Evolutionary conservation across 768 basidiomycete species (phyloP), one percentile per base, ranked within the genome.

Genomic region (Rhodotorula kratochvilovae): DNA sequence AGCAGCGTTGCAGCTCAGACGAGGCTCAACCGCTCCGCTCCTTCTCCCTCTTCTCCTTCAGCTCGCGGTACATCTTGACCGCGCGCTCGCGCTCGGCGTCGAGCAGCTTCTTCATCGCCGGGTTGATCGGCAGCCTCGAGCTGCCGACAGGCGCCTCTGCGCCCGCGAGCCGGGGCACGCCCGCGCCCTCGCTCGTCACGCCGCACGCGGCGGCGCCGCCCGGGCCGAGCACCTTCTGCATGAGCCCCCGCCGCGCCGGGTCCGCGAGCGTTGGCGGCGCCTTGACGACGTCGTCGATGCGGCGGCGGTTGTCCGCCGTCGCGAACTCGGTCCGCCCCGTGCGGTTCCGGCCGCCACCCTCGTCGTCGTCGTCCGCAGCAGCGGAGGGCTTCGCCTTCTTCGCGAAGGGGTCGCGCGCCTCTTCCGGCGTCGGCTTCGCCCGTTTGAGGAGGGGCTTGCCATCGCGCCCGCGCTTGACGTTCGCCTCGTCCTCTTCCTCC

Each of bases 51-150:
- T 74, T 42, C 67, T 74, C 73, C 63, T 88, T 90, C 79, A 91
- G 76, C 79, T 87, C 85, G 69, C 90, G 82, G 79, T 90, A 91
- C 64, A 84, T 83, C 77, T 80, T 81, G 69, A 92, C 87, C 31
- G 81, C 89, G 70, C 84, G 87, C 75, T 89, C 87, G 72, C 90
- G 83, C 67, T 91, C 90, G 63, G 83, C 82, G 76, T 89, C 89
- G 85, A 92, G 86, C 86, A 89, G 86, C 12, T 83, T 83, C 78
- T 86, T 87, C 81, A 90, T 89, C 23, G 88, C 86, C 85, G 90
- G 87, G 39, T 87, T 88, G 42, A 91, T 74, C 15, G 89, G 83
- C 56, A 71, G 42, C 63, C 73, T 39, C 48, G 60, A 45, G 54
- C 39, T 48, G 21, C 69, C 69, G 33, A 74, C 59, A 27, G 73